phyloP scores from a whole-genome alignment of 495 filamentous ascomycete genomes.

The Talaromyces liani region DNA sequence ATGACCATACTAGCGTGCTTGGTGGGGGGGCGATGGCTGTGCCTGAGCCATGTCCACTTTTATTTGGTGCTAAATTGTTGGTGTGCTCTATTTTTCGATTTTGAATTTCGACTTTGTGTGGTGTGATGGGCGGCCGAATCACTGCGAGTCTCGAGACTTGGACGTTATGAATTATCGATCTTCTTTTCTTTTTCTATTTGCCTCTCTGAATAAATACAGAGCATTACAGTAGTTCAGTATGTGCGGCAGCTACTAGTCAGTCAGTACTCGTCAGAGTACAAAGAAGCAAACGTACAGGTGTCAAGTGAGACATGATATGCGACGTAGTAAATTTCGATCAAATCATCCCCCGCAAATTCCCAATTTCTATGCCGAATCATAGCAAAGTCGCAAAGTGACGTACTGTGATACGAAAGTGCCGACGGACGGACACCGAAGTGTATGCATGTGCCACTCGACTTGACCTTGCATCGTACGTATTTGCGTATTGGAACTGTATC shows the following conservation, averaged over 20 bases:
- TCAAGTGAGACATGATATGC: too few relatives aligned
- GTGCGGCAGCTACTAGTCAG: too few relatives aligned
- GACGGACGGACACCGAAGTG: not conserved
- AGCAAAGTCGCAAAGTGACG: not conserved
- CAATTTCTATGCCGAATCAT: not conserved
- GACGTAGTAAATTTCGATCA: not conserved
- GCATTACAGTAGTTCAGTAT: too few relatives aligned
- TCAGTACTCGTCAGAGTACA: too few relatives aligned
- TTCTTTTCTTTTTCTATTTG: too few relatives aligned
- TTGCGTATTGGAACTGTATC: not conserved
- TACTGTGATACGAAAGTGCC: not conserved
- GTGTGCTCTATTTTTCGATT: not conserved
- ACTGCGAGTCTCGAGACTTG: too few relatives aligned
- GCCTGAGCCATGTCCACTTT: not conserved
- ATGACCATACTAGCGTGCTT: not conserved
- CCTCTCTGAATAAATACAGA: too few relatives aligned
- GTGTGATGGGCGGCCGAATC: too few relatives aligned
- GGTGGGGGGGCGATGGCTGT: not conserved
- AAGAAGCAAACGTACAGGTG: too few relatives aligned
- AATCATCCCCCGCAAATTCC: not conserved
- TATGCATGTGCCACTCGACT: not conserved
- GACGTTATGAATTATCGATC: too few relatives aligned
- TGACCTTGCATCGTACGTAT: not conserved
- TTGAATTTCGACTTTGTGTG: too few relatives aligned
- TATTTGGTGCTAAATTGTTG: not conserved